Base-by-base conservation (phyloP, 2,329 filamentous ascomycete genomes). In the Pleoardoris graminearum region DNA sequence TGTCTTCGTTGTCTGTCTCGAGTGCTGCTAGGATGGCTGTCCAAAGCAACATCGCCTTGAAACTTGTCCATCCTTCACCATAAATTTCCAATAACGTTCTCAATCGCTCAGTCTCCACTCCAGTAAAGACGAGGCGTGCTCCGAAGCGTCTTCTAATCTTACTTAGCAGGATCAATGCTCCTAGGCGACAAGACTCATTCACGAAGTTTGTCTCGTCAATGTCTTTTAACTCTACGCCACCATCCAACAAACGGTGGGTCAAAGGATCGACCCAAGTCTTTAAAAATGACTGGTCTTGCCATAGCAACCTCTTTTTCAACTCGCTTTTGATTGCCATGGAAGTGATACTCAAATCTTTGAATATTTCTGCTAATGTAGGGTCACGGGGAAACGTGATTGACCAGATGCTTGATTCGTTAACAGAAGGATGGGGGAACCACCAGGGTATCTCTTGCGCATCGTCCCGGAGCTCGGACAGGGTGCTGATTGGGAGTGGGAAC, bases 61-160 rank as follows among this genome's bases (percentile, higher is more conserved):
- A 53, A 49, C 36, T 49, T 38, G 8, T 53, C 50, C 50, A 53
- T 49, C 32, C 44, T 43, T 53, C 44, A 43, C 36, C 50, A 49
- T 53, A 43, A 37, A 44, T 53, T 38, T 49, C 45, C 50, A 53
- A 49, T 44, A 53, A 32, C 29, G 44, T 53, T 49, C 44, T 48
- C 50, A 53, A 49, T 49, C 45, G 36, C 44, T 53, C 50, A 48
- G 50, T 53, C 38, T 53, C 50, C 45, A 53, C 44, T 49, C 36
- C 50, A 48, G 50, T 53, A 44, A 53, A 53, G 50, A 53, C 45
- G 21, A 53, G 44, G 44, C 50, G 50, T 49, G 50, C 45, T 48
- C 50, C 45, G 39, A 53, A 53, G 29, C 50, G 50, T 45, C 50
- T 48, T 53, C 50, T 48, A 49, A 53, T 49, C 37, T 53, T 53